A percentile compares a stretch with the other conserved stretches of the same genome.
These are phyloP conservation scores for Saccharomycopsis fermentans DNA, from an alignment of 805 yeast genomes.

Conservation along the genomic window DNA sequence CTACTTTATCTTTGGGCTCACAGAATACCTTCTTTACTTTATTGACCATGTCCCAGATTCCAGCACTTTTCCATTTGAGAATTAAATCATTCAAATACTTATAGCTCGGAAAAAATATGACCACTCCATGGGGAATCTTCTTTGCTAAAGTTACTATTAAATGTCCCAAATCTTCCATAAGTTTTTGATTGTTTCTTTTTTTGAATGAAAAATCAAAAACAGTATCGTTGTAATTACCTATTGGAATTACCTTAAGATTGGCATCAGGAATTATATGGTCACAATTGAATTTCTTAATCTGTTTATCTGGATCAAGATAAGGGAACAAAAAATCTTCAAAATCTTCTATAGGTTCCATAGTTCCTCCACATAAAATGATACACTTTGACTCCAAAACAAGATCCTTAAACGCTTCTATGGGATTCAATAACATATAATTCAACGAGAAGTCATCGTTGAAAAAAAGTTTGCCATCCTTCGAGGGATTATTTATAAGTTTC, in stretches of 20 bases:
- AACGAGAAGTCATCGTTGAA: constrained; percentile 40
- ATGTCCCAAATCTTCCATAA: constrained; percentile 44
- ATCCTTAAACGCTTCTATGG: constrained; percentile 57
- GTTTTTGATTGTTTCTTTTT: constrained; percentile 36
- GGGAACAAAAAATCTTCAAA: constrained; percentile 61
- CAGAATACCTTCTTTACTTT: constrained; percentile 38
- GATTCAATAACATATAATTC: constrained; percentile 70
- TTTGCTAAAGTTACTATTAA: constrained; percentile 33
- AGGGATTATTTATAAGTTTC: constrained; percentile 57
- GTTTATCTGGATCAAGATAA: constrained; percentile 28
- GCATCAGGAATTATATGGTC: constrained; percentile 73
- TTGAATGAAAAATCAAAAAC: constrained; percentile 60
- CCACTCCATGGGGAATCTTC: constrained; percentile 63
- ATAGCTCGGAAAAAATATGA: constrained; percentile 80
- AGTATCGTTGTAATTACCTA: constrained; percentile 10
- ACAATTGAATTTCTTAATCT: constrained; percentile 54
- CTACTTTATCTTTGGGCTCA: constrained; percentile 45
- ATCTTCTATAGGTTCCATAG: constrained; percentile 85
- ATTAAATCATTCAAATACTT: constrained; percentile 49
- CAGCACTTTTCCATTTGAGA: constrained; percentile 36
- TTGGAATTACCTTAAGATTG: constrained; percentile 52
- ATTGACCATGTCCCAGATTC: constrained; percentile 27
- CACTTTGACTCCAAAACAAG: constrained; percentile 57
- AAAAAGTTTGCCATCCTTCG: constrained; percentile 69
- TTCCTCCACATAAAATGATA: constrained; percentile 84